These are phyloP conservation scores for Hysterium pulicare DNA, from an alignment of 2,329 filamentous ascomycete genomes.

Conservation along the genomic window DNA sequence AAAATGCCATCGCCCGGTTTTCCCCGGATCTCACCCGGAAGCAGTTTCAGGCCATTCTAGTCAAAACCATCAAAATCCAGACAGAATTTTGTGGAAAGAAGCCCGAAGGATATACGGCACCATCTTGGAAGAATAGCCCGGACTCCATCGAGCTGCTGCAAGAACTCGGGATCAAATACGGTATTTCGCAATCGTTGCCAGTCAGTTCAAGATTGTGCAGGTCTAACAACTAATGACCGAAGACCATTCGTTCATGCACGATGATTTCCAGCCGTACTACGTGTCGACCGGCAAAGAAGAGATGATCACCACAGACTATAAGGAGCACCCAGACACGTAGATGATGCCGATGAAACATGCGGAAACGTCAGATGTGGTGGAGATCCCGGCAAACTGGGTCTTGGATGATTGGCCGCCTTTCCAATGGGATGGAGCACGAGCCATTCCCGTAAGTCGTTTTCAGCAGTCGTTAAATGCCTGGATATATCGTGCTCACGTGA, in stretches of 20 bases:
- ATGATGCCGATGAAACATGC: conserved; percentile 38
- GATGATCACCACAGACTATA: conserved; percentile 27
- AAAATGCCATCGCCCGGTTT: not conserved
- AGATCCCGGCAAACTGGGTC: conserved; percentile 48
- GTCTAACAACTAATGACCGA: too few relatives aligned
- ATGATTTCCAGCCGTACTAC: conserved; percentile 45
- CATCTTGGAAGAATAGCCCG: conserved; percentile 41
- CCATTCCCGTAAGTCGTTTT: too few relatives aligned
- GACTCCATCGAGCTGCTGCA: conserved; percentile 41
- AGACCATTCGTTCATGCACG: conserved; percentile 50
- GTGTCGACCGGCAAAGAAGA: conserved; percentile 43
- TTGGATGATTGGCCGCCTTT: conserved; percentile 51
- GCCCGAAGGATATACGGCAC: conserved; percentile 44
- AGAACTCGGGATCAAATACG: conserved; percentile 36
- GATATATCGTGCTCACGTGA: too few relatives aligned
- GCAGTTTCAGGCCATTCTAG: conserved; percentile 45
- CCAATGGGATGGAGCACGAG: conserved; percentile 42
- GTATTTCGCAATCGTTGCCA: too few relatives aligned
- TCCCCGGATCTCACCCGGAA: conserved; percentile 15
- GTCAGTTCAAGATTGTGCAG: too few relatives aligned
- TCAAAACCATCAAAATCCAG: conserved; percentile 38
- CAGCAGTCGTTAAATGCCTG: too few relatives aligned
- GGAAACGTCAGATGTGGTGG: conserved; percentile 36
- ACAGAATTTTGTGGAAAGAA: conserved; percentile 38
- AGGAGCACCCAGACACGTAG: conserved; percentile 33